These are phyloP conservation scores for Protomyces arabidopsidicola DNA, from an alignment of 1,139 yeast species.

Conservation along the genomic window DNA sequence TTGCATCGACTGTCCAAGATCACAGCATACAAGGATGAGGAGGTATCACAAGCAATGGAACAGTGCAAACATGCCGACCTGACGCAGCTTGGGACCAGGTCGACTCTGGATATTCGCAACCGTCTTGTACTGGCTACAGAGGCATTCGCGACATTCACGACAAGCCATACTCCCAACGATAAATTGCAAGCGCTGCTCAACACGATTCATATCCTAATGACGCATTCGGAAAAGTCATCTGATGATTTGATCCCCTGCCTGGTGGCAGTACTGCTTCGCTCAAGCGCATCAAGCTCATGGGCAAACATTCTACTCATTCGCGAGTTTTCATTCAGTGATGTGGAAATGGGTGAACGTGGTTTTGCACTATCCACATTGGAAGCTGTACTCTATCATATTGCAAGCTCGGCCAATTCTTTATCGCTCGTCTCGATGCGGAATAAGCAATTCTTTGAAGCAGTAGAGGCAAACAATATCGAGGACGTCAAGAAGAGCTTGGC, in stretches of 20 bases:
- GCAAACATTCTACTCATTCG: constrained; percentile 64
- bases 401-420: constrained; percentile 46
- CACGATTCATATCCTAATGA: constrained; percentile 20
- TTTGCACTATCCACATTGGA: constrained; percentile 74
- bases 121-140: constrained; percentile 13
- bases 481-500: constrained; percentile 28
- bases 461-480: constrained; percentile 37
- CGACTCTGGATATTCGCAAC: constrained; percentile 11
- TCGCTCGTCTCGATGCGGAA: constrained; percentile 49
- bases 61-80: constrained; percentile 8
- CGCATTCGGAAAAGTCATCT: constrained; percentile 12
- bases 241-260: constrained; percentile 27
- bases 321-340: constrained; percentile 51
- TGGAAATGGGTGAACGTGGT: constrained; percentile 52
- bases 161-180: constrained; percentile 11
- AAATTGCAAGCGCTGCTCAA: constrained; percentile 16
- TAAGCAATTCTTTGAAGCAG: constrained; percentile 51
- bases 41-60: constrained; percentile 21
- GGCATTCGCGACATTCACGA: constrained; percentile 6
- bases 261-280: constrained; percentile 17
- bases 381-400: constrained; percentile 67
- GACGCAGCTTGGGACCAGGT: constrained; percentile 19
- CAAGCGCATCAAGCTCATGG: constrained; percentile 44
- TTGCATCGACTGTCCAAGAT: constrained; percentile 6
- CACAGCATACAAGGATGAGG: constrained; percentile 12